Percentiles rank a stretch among this genome's conserved stretches.
Conservation (phyloP, 306 rosid species). For the Cicer yamashitae region DNA sequence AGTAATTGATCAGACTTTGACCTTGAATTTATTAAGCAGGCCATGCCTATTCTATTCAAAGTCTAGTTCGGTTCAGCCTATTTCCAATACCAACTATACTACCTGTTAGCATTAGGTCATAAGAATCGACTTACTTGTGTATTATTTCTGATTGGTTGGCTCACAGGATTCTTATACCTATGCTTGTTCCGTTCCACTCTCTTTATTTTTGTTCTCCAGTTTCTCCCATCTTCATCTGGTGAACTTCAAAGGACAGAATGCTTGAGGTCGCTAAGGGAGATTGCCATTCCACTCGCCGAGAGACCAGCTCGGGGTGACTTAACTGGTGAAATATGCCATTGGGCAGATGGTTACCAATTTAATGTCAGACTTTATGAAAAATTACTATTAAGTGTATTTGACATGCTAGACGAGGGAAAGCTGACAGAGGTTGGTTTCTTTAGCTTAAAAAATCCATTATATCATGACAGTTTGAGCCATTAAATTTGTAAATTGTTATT, state of each 20-base stretch:
- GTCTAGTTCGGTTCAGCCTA: too few relatives aligned
- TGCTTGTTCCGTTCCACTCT: conserved; percentile 18
- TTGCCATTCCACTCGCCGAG: conserved; percentile 86
- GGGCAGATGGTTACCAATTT: conserved; percentile 97
- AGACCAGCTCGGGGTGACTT: conserved; percentile 98
- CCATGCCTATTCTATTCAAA: too few relatives aligned
- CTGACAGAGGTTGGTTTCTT: conserved; percentile 83
- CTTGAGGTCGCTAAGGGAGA: conserved; percentile 87
- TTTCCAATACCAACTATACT: background rate
- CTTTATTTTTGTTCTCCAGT: conserved; percentile 62
- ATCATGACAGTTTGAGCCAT: conserved; percentile 36
- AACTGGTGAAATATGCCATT: conserved; percentile 98
- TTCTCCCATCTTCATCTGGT: conserved; percentile 79
- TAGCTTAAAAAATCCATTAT: conserved; percentile 42
- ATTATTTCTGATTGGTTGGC: conserved; percentile 35
- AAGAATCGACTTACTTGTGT: conserved; percentile 37
- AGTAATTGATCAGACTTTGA: too few relatives aligned
- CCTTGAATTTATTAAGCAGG: too few relatives aligned
- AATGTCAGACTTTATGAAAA: conserved; percentile 93
- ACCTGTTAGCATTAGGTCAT: conserved; percentile 18
- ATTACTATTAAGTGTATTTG: conserved; percentile 89
- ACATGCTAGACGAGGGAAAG: conserved; percentile 96
- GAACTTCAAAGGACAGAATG: conserved; percentile 95
- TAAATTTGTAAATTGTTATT: conserved; percentile 35
- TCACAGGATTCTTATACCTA: conserved; percentile 31